Evolutionary conservation across 768 basidiomycete species (phyloP), one percentile per base, ranked within the genome.

Genomic region (Ephemerocybe angulata): DNA sequence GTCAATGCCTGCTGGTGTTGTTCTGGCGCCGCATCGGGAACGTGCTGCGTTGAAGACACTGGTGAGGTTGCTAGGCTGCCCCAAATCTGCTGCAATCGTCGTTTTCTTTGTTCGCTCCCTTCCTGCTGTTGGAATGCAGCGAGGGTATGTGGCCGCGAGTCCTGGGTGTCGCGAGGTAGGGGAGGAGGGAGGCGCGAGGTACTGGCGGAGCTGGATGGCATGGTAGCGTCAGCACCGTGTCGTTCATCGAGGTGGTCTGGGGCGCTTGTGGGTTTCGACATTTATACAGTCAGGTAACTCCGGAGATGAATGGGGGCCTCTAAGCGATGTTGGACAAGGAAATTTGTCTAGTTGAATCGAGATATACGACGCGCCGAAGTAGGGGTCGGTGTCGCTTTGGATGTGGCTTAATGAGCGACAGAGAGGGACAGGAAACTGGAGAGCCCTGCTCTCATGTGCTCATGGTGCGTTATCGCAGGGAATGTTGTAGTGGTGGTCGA

Each of bases 71-170:
- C 74, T 13, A 92, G 76, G 49, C 76, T 78, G 51, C 74, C 71
- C 87, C 89, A 93, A 28, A 92, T 67, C 43, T 77, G 77, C 52
- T 77, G 76, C 50, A 91, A 67, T 47, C 83, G 79, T 47, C 72
- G 73, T 65, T 86, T 84, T 33, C 90, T 75, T 58, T 74, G 72
- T 57, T 80, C 82, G 58, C 72, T 70, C 31, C 87, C 87, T 70
- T 94, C 91, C 33, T 69, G 72, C 52, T 73, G 72, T 47, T 77
- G 81, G 63, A 87, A 92, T 57, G 85, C 87, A 33, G 73, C 67
- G 43, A 94, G 77, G 44, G 77, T 80, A 58, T 76, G 60, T 67
- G 84, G 53, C 67, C 69, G 66, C 59, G 71, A 65, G 64, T 69
- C 62, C 27, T 17, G 19, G 53, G 41, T n/a, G 17, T 13, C 52